Base-by-base conservation (phyloP, 768 basidiomycete genomes). In the Dioszegia aurantiaca region DNA sequence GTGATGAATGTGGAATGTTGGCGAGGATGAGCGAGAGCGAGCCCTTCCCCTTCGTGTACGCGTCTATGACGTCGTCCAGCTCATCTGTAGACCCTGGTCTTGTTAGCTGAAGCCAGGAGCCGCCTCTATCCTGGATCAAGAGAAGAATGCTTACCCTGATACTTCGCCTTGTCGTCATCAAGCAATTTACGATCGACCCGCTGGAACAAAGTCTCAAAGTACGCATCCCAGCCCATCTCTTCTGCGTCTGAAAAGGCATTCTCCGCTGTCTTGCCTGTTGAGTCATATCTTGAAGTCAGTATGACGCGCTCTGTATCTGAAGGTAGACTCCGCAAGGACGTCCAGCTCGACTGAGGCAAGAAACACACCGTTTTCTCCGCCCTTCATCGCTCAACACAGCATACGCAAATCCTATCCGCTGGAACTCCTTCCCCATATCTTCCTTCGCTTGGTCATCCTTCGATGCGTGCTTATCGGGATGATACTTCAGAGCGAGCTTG, bases 141-240 rank as follows among this genome's bases (percentile, higher is more conserved):
- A 12, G 30, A 37, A 2, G 1, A 28, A n/a, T n/a, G n/a, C 77
- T 55, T 58, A 87, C 95, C 90, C 81, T 98, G 92, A 77, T 99
- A 99, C 68, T 85, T 86, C 65, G 85, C 85, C 83, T 90, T 94
- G 84, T 94, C 85, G 74, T 95, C 89, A 63, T 97, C 91, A 54
- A 99, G 80, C 74, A 85, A 87, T 59, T 84, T 86, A 61, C 86
- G 83, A 56, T 91, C 93, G 24, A 94, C 88, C 54, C 85, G 82
- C 60, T 93, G 88, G 64, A 91, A 95, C 63, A 95, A 78, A 56
- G 86, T 86, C 73, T 87, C 87, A 67, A 98, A 99, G 78, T 99
- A 99, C 5, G 88, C 84, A 69, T 91, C 90, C 95, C 95, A 99
- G 0, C 90, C 89, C 60, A 86, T 88, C 59, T 87, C 89, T 10